phyloP scores from a whole-genome alignment of 169 alveolate species.

The Perkinsus chesapeaki region DNA sequence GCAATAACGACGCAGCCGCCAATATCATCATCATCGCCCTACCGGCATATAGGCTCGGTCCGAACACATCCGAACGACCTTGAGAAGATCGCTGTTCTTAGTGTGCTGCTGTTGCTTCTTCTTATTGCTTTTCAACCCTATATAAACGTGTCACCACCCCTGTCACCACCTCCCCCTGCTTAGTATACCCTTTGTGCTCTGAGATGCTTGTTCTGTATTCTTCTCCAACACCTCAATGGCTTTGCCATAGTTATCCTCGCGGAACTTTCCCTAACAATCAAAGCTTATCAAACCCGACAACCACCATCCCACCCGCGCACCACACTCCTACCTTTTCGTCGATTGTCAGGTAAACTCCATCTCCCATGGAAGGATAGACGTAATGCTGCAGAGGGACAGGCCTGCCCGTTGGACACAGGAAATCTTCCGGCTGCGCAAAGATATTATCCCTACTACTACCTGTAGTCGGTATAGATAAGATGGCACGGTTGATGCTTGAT shows the following conservation, averaged over 20 bases:
- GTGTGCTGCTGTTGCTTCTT: constrained; percentile 26
- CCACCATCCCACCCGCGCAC: constrained; percentile 45
- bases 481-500: constrained; percentile 95
- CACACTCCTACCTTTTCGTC: constrained; percentile 84
- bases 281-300: constrained; percentile 24
- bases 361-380: constrained; percentile 88
- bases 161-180: constrained; percentile 1
- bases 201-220: constrained; percentile 37
- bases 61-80: constrained; percentile 80
- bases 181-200: constrained; percentile 34
- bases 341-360: constrained; percentile 85
- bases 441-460: no score
- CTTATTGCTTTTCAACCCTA: background rate
- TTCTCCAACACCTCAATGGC: constrained; percentile 29
- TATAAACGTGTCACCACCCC: no score
- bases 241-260: constrained; percentile 60
- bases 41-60: background rate
- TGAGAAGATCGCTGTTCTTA: constrained; percentile 71
- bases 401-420: constrained; percentile 34
- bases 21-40: no score
- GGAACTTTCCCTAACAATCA: constrained; percentile 41
- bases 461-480: constrained; percentile 92
- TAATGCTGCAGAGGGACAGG: constrained; percentile 97
- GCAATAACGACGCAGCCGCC: no score
- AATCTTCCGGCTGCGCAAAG: no score